Evolutionary conservation across 2,329 filamentous ascomycete species (phyloP).

Genomic region (Botrytis byssoidea): DNA sequence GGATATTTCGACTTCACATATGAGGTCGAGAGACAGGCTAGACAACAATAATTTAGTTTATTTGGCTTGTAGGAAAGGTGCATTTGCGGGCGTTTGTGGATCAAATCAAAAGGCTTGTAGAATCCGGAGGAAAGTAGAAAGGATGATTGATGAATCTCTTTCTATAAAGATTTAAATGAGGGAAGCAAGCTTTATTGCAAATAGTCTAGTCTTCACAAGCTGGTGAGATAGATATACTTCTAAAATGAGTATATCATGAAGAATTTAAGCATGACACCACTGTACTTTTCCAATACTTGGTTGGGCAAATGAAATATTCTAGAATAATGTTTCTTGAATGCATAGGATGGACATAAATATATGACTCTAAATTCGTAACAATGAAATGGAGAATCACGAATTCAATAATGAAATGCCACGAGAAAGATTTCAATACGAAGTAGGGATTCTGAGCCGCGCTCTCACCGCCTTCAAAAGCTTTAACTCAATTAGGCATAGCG

Average conservation of each 20-base stretch:
- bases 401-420: background rate
- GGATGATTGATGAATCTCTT: constrained; percentile 14
- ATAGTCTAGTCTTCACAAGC: background rate
- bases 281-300: background rate
- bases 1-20: constrained; percentile 98
- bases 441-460: background rate
- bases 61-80: constrained; percentile 27
- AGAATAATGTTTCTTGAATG: background rate
- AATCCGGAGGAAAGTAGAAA: constrained; percentile 10
- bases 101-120: constrained; percentile 22
- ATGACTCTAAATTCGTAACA: background rate
- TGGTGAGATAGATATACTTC: background rate
- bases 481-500: background rate
- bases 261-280: background rate
- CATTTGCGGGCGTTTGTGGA: constrained; percentile 37
- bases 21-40: constrained; percentile 86
- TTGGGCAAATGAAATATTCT: background rate
- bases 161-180: constrained; percentile 12
- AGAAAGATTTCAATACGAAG: background rate
- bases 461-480: background rate
- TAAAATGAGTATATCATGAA: constrained; percentile 15
- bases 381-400: background rate
- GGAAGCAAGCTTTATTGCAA: background rate
- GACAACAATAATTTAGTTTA: constrained; percentile 34
- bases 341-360: background rate